Conservation (phyloP, 805 yeast genomes). For the Yarrowia sp. region DNA sequence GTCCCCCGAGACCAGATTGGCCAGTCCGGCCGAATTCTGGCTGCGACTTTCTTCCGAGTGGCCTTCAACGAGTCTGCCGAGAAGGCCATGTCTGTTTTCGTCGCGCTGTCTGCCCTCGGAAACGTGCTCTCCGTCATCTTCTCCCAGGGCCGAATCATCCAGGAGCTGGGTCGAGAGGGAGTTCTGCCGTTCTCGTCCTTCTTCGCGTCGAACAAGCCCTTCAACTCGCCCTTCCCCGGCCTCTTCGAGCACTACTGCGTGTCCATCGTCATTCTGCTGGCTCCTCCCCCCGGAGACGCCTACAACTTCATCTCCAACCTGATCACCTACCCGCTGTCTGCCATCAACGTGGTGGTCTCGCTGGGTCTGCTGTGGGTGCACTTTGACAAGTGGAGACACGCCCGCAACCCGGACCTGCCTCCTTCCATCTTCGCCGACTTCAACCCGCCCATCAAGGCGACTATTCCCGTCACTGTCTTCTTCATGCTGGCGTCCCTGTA, state of each 20-base stretch:
- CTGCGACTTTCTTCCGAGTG: constrained; percentile 69
- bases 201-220: constrained; percentile 70
- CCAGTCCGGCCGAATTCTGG: constrained; percentile 65
- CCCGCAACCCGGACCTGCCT: constrained; percentile 12
- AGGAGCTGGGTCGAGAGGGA: constrained; percentile 81
- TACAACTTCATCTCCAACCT: constrained; percentile 76
- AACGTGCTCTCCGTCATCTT: constrained; percentile 77
- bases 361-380: constrained; percentile 60
- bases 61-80: constrained; percentile 70
- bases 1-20: constrained; percentile 48
- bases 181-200: constrained; percentile 69
- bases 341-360: constrained; percentile 65
- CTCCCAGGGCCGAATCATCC: constrained; percentile 78
- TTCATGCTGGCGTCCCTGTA: constrained; percentile 65
- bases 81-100: constrained; percentile 73
- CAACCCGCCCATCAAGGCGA: constrained; percentile 70
- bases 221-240: constrained; percentile 70
- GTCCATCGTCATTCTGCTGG: constrained; percentile 68
- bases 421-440: constrained; percentile 44
- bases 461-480: constrained; percentile 60
- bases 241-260: constrained; percentile 74
- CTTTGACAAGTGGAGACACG: constrained; percentile 45
- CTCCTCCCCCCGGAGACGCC: constrained; percentile 87
- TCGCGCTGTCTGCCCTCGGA: constrained; percentile 78
- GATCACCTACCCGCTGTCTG: constrained; percentile 77